Evolutionary conservation across 768 basidiomycete genomes (phyloP), one percentile per base, ranked within the genome.

Genomic region (Auriscalpium orientale): DNA sequence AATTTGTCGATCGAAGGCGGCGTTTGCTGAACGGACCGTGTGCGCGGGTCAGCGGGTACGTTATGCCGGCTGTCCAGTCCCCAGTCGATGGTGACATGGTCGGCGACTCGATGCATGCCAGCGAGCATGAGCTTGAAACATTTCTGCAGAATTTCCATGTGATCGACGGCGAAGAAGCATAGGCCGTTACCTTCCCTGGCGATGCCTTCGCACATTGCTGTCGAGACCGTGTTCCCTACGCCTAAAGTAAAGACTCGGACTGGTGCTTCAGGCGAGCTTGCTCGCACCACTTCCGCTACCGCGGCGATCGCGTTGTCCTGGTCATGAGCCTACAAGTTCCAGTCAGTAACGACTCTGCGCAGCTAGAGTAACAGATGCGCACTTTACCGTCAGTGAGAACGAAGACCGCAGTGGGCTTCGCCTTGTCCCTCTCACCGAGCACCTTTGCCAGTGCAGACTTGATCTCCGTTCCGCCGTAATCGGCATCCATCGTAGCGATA

Each of bases 341-440:
- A 5, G 9, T n/a, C n/a, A 11, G 28, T 33, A 13, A 28, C 10
- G n/a, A 21, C 50, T 16, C 3, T 16, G 8, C 8, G n/a, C 21
- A 5, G 28, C 7, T 20, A 33, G 37, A 21, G 13, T 20, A 18
- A 16, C 49, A 18, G 4, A 4, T 9, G 46, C 70, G 1, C 28
- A 81, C 74, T 51, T 75, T 66, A 16, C 84, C 84, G 55, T 84
- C 84, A 2, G 84, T 86, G 34, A 86, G 68, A 13, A 85, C 65
- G 57, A 85, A 83, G 8, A 83, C 65, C 8, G 70, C 74, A 0
- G 79, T 79, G 1, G 82, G 72, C 1, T 73, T 70, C 33, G 63
- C 57, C 9, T 18, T 49, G 8, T 59, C 64, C 7, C 79, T 73
- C 6, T 64, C 63, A 1, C 52, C 33, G n/a, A 82, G 70, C 21